A percentile compares a stretch with the other conserved stretches of the same genome.
Conservation (phyloP, 1,284 basidiomycete genomes). For the Fistulinella cinereoalba region DNA sequence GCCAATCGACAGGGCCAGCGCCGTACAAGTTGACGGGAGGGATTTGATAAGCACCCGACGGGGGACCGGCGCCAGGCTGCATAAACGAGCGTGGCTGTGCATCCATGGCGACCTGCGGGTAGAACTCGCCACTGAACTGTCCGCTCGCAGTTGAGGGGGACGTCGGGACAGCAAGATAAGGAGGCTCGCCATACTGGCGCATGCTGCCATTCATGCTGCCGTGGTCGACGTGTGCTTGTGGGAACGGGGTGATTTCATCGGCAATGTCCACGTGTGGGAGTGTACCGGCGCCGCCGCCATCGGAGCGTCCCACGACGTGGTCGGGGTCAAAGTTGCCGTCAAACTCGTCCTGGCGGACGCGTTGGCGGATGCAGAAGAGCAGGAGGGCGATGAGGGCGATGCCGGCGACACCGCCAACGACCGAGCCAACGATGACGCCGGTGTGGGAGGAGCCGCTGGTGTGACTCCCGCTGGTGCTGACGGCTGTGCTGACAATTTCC, state of each 20-base stretch:
- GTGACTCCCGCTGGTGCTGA: neutral
- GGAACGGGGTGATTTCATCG: slow-evolving; percentile 38
- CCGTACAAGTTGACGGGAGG: slow-evolving; percentile 13
- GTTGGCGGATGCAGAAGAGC: slow-evolving; percentile 24
- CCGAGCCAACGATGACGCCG: slow-evolving; percentile 26
- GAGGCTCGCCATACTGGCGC: slow-evolving; percentile 22
- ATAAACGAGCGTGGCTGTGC: slow-evolving; percentile 5
- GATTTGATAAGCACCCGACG: slow-evolving; percentile 6
- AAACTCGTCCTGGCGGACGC: slow-evolving; percentile 36
- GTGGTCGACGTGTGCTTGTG: slow-evolving; percentile 12
- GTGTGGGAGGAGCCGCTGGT: slow-evolving; percentile 14
- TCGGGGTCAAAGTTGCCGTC: slow-evolving; percentile 54
- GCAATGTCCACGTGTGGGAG: slow-evolving; percentile 39
- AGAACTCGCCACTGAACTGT: slow-evolving; percentile 9
- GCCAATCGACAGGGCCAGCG: slow-evolving; percentile 20
- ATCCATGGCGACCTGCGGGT: neutral
- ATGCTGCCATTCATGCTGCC: slow-evolving; percentile 11
- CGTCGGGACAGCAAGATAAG: slow-evolving; percentile 5
- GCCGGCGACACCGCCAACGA: slow-evolving; percentile 28
- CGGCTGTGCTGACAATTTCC: slow-evolving; percentile 9
- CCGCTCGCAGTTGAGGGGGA: slow-evolving; percentile 3
- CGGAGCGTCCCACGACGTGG: slow-evolving; percentile 30
- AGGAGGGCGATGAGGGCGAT: slow-evolving; percentile 19
- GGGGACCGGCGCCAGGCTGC: slow-evolving; percentile 4
- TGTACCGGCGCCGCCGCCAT: slow-evolving; percentile 27